These are phyloP conservation scores for Leishmania tropica DNA, from an alignment of 208 protist genomes.

Conservation along the genomic window DNA sequence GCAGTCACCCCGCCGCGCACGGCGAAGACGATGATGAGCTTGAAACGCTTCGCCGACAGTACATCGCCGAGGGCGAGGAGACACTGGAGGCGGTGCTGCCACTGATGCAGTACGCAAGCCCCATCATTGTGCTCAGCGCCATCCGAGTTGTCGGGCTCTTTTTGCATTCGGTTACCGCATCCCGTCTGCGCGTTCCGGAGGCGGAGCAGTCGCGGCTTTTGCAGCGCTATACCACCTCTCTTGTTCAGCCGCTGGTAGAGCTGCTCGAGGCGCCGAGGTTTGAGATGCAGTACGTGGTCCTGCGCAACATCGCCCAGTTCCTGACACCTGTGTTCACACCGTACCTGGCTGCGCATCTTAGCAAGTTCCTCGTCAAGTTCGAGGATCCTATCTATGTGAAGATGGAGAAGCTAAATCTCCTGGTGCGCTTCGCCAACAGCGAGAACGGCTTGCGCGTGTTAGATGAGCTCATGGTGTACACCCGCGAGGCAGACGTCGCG, in stretches of 20 bases:
- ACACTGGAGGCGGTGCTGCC: slow-evolving; percentile 94
- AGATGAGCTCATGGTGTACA: slow-evolving; percentile 94
- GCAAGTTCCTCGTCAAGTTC: slow-evolving; percentile 98
- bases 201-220: slow-evolving; percentile 37
- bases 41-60: slow-evolving; percentile 12
- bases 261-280: slow-evolving; percentile 73
- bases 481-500: slow-evolving; percentile 96
- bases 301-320: slow-evolving; percentile 98
- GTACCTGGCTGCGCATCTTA: slow-evolving; percentile 76
- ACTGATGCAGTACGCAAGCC: slow-evolving; percentile 95
- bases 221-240: slow-evolving; percentile 58
- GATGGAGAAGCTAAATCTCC: slow-evolving; percentile 98
- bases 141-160: slow-evolving; percentile 88
- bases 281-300: slow-evolving; percentile 97
- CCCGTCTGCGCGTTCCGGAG: slow-evolving; percentile 10
- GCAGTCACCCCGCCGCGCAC: slow-evolving; percentile 2
- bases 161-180: slow-evolving; percentile 44
- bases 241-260: slow-evolving; percentile 90
- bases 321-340: slow-evolving; percentile 72
- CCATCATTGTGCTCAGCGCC: slow-evolving; percentile 95
- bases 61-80: slow-evolving; percentile 41
- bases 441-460: slow-evolving; percentile 91
- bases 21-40: slow-evolving; percentile 11
- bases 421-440: slow-evolving; percentile 94
- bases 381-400: slow-evolving; percentile 99